These are phyloP conservation scores for Albugo candida DNA, from an alignment of 352 stramenopile genomes.

Conservation along the genomic window DNA sequence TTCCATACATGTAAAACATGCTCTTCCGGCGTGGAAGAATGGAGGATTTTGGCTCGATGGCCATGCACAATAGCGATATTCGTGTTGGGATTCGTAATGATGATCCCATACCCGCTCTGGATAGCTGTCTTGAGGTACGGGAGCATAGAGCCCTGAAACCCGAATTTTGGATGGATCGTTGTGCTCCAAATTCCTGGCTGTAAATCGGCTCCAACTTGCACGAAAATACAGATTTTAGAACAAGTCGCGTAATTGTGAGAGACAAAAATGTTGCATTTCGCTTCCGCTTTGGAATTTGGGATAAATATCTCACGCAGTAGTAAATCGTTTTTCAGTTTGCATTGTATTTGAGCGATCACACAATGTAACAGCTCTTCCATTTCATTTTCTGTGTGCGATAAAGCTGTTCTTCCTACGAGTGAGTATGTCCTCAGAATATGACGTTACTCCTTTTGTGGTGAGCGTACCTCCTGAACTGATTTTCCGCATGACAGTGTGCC, in stretches of 20 bases:
- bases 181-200: slow-evolving; percentile 55
- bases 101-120: slow-evolving; percentile 61
- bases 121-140: slow-evolving; percentile 75
- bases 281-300: slow-evolving; percentile 72
- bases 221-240: slow-evolving; percentile 62
- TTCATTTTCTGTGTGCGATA: slow-evolving; percentile 63
- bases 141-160: slow-evolving; percentile 75
- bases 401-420: slow-evolving; percentile 35
- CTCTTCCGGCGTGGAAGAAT: slow-evolving; percentile 52
- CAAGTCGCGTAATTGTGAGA: slow-evolving; percentile 63
- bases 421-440: too few species aligned
- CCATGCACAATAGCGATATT: slow-evolving; percentile 65
- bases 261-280: slow-evolving; percentile 73
- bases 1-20: slow-evolving; percentile 75
- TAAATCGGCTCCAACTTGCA: slow-evolving; percentile 50
- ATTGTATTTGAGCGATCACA: slow-evolving; percentile 64
- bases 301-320: slow-evolving; percentile 74
- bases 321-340: slow-evolving; percentile 72
- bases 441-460: too few species aligned
- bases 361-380: slow-evolving; percentile 73
- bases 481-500: too few species aligned
- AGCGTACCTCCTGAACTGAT: too few species aligned
- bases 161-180: slow-evolving; percentile 54
- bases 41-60: slow-evolving; percentile 61
- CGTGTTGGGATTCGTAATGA: slow-evolving; percentile 68